Conservation (phyloP, 257 asterid genomes). For the Fraxinus pennsylvanica region DNA sequence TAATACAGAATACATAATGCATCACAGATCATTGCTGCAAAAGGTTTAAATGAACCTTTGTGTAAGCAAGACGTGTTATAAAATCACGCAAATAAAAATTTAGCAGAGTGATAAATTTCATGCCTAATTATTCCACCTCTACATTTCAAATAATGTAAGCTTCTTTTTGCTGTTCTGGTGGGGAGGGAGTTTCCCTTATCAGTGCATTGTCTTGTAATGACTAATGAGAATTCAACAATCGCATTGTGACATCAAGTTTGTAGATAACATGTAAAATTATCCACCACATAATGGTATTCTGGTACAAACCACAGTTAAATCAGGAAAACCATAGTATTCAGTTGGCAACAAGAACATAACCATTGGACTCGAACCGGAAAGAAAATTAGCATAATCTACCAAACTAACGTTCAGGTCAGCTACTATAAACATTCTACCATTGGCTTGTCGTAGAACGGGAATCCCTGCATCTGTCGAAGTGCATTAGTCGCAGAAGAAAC, state of each 20-base stretch:
- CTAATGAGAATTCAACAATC: too few relatives aligned
- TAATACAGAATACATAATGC: not conserved
- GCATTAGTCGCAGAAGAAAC: slow-evolving; percentile 79
- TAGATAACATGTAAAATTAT: not conserved
- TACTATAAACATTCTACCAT: slow-evolving; percentile 49
- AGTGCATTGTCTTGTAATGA: too few relatives aligned
- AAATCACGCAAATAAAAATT: not conserved
- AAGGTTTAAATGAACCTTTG: not conserved
- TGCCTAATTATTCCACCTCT: not conserved
- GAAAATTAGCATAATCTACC: not conserved
- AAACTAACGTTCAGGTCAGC: not conserved
- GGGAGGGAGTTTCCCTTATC: too few relatives aligned
- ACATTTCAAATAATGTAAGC: not conserved
- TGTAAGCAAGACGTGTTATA: not conserved
- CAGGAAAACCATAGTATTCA: not conserved
- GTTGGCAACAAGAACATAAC: not conserved
- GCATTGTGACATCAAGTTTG: not conserved
- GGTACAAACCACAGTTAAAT: not conserved
- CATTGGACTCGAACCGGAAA: not conserved
- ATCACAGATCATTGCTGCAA: not conserved
- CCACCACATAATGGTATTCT: not conserved
- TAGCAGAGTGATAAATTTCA: not conserved
- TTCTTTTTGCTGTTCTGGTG: too few relatives aligned
- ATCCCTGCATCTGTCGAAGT: slow-evolving; percentile 94
- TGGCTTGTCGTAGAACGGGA: slow-evolving; percentile 92